Evolutionary conservation across 2,329 filamentous ascomycete species (phyloP).

Genomic region (Trichoderma sp.): DNA sequence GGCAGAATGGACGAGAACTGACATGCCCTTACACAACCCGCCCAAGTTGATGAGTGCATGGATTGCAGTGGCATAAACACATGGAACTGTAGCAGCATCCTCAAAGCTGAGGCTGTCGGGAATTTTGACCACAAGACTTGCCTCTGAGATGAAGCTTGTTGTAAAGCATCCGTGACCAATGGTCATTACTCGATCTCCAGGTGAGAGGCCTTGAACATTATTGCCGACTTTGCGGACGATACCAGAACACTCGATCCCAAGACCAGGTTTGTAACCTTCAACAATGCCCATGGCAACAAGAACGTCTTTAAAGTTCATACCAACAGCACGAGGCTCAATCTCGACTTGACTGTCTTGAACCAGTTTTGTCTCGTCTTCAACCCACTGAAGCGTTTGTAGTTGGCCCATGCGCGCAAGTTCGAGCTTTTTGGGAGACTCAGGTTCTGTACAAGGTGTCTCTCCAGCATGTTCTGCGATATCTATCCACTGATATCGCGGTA

Average conservation of each 20-base stretch:
- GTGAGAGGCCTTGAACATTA: slow-evolving; percentile 21
- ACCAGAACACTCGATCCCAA: slow-evolving; percentile 33
- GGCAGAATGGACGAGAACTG: slow-evolving; percentile 12
- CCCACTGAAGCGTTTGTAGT: neutral
- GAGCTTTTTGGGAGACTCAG: neutral
- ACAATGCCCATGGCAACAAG: slow-evolving; percentile 16
- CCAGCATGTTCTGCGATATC: neutral
- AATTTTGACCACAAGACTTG: slow-evolving; percentile 26
- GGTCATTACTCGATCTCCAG: slow-evolving; percentile 37
- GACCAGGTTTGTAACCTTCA: slow-evolving; percentile 13
- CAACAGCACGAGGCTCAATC: neutral
- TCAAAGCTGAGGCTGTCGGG: slow-evolving; percentile 30
- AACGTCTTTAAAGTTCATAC: slow-evolving; percentile 23
- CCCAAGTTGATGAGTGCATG: slow-evolving; percentile 26
- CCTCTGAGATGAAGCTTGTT: neutral
- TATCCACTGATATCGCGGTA: slow-evolving; percentile 9
- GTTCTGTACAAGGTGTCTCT: neutral
- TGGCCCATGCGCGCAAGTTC: neutral
- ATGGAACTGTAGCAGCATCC: slow-evolving; percentile 32
- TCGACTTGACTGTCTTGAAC: neutral
- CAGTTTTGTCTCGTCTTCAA: neutral
- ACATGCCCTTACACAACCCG: slow-evolving; percentile 24
- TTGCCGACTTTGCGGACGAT: slow-evolving; percentile 25
- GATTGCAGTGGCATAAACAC: slow-evolving; percentile 33
- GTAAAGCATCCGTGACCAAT: slow-evolving; percentile 3